These are phyloP conservation scores for Spergularia bocconei DNA, from an alignment of 148 eudicot species.

Conservation along the genomic window DNA sequence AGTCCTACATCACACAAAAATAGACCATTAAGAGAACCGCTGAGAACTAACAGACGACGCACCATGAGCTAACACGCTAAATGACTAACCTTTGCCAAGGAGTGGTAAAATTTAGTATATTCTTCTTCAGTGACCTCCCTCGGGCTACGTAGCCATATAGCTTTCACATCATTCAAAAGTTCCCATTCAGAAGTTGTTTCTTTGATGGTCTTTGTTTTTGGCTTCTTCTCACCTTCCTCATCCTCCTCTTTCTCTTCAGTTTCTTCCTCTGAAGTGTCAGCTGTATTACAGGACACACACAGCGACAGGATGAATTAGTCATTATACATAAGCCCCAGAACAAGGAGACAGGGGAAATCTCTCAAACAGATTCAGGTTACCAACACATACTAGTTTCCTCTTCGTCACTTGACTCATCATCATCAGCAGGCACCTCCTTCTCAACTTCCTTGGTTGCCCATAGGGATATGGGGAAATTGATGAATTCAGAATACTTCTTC, in stretches of 20 bases:
- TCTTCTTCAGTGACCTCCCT: slow-evolving; percentile 99
- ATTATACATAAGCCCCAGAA: background rate
- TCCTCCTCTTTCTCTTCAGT: slow-evolving; percentile 61
- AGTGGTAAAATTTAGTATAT: slow-evolving; percentile 83
- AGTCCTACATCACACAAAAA: slow-evolving; percentile 50
- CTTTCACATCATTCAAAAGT: slow-evolving; percentile 92
- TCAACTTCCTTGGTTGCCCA: slow-evolving; percentile 96
- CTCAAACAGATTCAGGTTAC: slow-evolving; percentile 10
- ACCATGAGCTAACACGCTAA: background rate
- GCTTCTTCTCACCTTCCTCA: slow-evolving; percentile 80
- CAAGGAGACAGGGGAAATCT: background rate
- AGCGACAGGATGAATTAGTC: slow-evolving; percentile 9
- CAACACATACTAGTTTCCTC: slow-evolving; percentile 67
- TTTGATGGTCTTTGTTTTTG: slow-evolving; percentile 80
- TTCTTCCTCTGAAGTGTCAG: slow-evolving; percentile 76
- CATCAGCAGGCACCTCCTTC: slow-evolving; percentile 96
- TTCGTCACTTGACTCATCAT: slow-evolving; percentile 81
- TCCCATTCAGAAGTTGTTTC: slow-evolving; percentile 94
- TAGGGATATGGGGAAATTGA: slow-evolving; percentile 87
- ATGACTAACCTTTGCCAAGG: slow-evolving; percentile 78
- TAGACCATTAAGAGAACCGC: background rate
- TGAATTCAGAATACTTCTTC: slow-evolving; percentile 89
- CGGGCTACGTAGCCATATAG: slow-evolving; percentile 92
- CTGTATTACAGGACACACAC: slow-evolving; percentile 37
- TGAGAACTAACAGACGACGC: background rate